Evolutionary conservation across 805 yeast species (phyloP).

Genomic region (Candida pseudoglaebosa): DNA sequence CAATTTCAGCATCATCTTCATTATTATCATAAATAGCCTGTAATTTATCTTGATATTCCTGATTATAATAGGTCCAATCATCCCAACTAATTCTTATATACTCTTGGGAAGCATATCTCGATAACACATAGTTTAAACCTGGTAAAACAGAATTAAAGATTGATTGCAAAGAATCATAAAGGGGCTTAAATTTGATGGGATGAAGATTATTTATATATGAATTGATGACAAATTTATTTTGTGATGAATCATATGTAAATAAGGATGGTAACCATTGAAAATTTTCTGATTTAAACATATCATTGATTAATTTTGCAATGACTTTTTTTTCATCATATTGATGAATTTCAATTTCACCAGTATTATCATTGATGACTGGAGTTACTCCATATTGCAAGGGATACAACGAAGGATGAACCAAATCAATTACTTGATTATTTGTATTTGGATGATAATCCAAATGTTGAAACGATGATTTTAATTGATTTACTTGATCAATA

Average conservation of each 20-base stretch:
- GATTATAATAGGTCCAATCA: conserved; percentile 13
- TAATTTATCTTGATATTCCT: conserved; percentile 12
- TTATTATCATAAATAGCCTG: conserved; percentile 8
- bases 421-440: conserved; percentile 31
- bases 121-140: conserved; percentile 25
- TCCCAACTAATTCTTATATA: conserved; percentile 15
- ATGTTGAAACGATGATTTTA: conserved; percentile 13
- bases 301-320: conserved; percentile 11
- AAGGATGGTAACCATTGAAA: conserved; percentile 39
- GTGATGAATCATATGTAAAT: conserved; percentile 9
- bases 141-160: conserved; percentile 29
- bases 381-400: conserved; percentile 30
- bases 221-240: conserved; percentile 13
- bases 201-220: conserved; percentile 42
- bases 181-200: conserved; percentile 19
- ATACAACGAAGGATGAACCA: conserved; percentile 40
- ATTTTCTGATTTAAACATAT: conserved; percentile 16
- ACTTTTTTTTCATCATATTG: conserved; percentile 9
- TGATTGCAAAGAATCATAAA: conserved; percentile 26
- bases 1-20: conserved; percentile 7
- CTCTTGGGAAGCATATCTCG: conserved; percentile 18
- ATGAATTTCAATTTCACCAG: conserved; percentile 7
- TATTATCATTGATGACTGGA: conserved; percentile 12
- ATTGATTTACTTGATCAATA: conserved; percentile 9
- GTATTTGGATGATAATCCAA: conserved; percentile 37